These are phyloP conservation scores for Cyberlindnera japonica DNA, from an alignment of 805 yeast genomes.

Conservation along the genomic window DNA sequence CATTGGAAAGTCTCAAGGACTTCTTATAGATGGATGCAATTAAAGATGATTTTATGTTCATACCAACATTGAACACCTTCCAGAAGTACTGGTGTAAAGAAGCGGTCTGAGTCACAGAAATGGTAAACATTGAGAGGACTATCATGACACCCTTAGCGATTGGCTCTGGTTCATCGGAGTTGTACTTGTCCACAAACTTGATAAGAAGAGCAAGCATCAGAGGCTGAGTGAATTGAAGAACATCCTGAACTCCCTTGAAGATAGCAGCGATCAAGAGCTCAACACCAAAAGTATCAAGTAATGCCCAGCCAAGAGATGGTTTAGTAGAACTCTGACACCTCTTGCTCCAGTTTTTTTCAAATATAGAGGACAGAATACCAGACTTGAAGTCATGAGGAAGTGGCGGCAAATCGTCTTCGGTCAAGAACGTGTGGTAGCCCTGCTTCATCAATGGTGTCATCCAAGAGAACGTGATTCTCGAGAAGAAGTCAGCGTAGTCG, in stretches of 20 bases:
- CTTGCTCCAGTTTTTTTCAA: conserved; percentile 58
- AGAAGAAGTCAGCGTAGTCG: conserved; percentile 58
- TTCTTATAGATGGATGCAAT: conserved; percentile 67
- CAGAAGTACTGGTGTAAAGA: conserved; percentile 77
- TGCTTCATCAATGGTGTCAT: conserved; percentile 82
- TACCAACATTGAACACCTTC: conserved; percentile 70
- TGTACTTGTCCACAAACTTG: conserved; percentile 47
- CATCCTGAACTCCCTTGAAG: conserved; percentile 75
- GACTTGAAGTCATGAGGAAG: conserved; percentile 70
- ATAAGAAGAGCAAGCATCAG: conserved; percentile 70
- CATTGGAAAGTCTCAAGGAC: conserved; percentile 64
- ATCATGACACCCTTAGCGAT: conserved; percentile 73
- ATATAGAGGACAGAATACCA: conserved; percentile 42
- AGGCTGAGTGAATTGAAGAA: conserved; percentile 81
- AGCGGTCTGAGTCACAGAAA: conserved; percentile 75
- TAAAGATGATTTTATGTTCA: conserved; percentile 67
- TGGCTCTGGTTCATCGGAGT: conserved; percentile 42
- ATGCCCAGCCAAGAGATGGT: conserved; percentile 56
- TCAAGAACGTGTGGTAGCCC: conserved; percentile 61
- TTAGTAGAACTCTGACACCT: conserved; percentile 46
- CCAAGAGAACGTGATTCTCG: conserved; percentile 83
- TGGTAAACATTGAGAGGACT: conserved; percentile 68
- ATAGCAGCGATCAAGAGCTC: conserved; percentile 65
- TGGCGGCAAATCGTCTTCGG: conserved; percentile 68
- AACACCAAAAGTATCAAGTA: conserved; percentile 66